These are phyloP conservation scores for Tricholoma matsutake DNA, from an alignment of 768 basidiomycete genomes.

Conservation along the genomic window DNA sequence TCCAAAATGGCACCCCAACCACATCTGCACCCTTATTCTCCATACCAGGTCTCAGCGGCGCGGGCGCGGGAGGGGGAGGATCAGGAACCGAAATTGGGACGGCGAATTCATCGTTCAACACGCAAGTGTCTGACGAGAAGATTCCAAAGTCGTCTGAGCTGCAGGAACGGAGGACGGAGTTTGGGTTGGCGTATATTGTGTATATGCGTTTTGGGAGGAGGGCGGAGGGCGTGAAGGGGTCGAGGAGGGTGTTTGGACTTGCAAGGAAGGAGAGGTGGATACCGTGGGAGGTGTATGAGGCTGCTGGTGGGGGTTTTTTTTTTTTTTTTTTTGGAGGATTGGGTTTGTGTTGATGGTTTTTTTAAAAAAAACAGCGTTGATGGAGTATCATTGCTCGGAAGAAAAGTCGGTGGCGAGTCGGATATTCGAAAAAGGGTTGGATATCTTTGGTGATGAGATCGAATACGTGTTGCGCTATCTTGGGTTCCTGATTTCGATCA, in stretches of 20 bases:
- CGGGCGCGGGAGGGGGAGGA: not conserved
- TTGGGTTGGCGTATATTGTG: constrained; percentile 78
- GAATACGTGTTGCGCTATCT: constrained; percentile 89
- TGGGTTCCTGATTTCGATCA: constrained; percentile 89
- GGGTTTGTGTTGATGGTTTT: not conserved
- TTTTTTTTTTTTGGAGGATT: not conserved
- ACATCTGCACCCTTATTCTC: not conserved
- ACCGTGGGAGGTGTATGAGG: constrained; percentile 93
- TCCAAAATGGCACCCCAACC: not conserved
- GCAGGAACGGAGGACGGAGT: constrained; percentile 61
- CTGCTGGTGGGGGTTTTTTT: constrained; percentile 59
- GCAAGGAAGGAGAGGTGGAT: constrained; percentile 74
- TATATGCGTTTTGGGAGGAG: constrained; percentile 92
- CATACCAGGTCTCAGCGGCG: not conserved
- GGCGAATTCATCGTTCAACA: constrained; percentile 44
- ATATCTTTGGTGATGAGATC: constrained; percentile 75
- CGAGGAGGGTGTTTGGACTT: constrained; percentile 74
- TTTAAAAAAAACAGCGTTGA: constrained; percentile 76
- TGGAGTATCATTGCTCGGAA: constrained; percentile 93
- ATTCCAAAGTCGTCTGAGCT: constrained; percentile 52
- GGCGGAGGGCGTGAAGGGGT: constrained; percentile 81
- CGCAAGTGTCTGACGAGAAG: constrained; percentile 52
- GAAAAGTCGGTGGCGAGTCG: constrained; percentile 74
- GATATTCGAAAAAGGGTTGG: constrained; percentile 93
- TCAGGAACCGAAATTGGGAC: constrained; percentile 26